These are phyloP conservation scores for Ophiostoma montium DNA, from an alignment of 2,329 filamentous ascomycete species.

Conservation along the genomic window DNA sequence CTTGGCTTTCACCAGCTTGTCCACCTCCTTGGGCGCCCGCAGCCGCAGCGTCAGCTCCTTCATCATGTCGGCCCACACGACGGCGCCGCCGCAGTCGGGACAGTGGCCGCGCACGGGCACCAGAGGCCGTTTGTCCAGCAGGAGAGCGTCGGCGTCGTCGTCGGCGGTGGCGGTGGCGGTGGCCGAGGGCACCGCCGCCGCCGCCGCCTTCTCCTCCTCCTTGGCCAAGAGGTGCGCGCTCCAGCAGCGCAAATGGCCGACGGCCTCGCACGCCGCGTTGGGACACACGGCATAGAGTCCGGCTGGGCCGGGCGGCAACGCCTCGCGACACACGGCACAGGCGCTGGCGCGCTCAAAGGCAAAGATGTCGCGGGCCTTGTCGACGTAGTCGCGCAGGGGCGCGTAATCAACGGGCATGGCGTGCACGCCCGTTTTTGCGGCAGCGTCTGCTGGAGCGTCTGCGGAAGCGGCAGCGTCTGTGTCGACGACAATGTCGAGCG, in stretches of 20 bases:
- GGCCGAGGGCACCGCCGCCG: no score
- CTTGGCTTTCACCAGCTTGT: constrained; percentile 45
- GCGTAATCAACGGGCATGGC: constrained; percentile 41
- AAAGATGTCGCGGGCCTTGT: constrained; percentile 40
- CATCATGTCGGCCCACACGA: constrained; percentile 66
- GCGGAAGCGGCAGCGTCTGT: neutral
- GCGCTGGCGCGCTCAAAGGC: constrained; percentile 40
- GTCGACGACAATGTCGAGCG: neutral
- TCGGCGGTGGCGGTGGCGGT: constrained; percentile 5
- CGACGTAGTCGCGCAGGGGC: constrained; percentile 37
- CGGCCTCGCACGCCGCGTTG: constrained; percentile 36
- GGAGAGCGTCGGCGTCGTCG: neutral
- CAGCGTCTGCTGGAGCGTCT: neutral
- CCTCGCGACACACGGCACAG: constrained; percentile 38
- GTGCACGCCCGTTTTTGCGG: constrained; percentile 25
- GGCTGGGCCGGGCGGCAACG: constrained; percentile 26
- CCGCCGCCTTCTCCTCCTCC: constrained; percentile 10
- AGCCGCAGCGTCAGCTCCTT: constrained; percentile 66
- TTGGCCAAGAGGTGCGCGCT: constrained; percentile 33
- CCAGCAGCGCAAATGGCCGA: constrained; percentile 48
- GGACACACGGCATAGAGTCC: constrained; percentile 46
- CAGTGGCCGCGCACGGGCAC: constrained; percentile 58
- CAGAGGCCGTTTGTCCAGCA: constrained; percentile 23
- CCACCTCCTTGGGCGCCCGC: constrained; percentile 55
- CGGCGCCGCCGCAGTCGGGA: constrained; percentile 47